Base-by-base conservation (phyloP, 805 yeast species). In the Teunomyces kruisii region DNA sequence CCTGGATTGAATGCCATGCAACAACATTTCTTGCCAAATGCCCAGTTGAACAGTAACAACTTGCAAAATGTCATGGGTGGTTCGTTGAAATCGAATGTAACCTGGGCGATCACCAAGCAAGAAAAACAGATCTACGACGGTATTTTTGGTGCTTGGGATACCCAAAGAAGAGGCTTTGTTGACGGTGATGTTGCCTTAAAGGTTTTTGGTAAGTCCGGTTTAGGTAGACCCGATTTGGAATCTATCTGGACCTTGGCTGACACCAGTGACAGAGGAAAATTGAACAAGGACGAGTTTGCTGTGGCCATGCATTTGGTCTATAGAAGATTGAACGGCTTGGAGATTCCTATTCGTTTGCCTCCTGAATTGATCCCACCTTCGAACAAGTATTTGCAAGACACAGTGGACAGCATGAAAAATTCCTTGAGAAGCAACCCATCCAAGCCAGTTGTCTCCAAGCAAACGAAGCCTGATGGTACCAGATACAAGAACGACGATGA, bases 261-360 rank as follows among this genome's bases (percentile, higher is more conserved):
- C 62, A 78, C 84, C 12, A 83, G 84, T 44, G 86, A 90, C 62
- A 77, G 85, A 44, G 97, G 97, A 4, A 82, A 80, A 59, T 79
- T 92, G 53, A 87, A 88, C 62, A 83, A 81, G 57, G 97, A 92
- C 62, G 96, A 89, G 64, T 94, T 92, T 70, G 86, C 96, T 0
- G 90, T 94, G 29, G 97, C 98, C 27, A 94, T 92, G 98, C 97
- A 95, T 74, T 74, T 92, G 47, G 92, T 92, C 36, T 92, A 94
- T 68, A 80, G 97, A 63, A 79, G 92, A 50, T 71, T 92, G 60
- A 91, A 90, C 59, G 97, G 97, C 2, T 81, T 80, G 51, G 88
- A 86, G n/a, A 68, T 94, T 41, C 99, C 99, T 17, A 61, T 74
- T 39, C 72, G 82, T 44, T 75, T 92, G 43, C 98, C 98, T 2